These are phyloP conservation scores for Afroboletus lepidellus DNA, from an alignment of 1,284 basidiomycete species.

Conservation along the genomic window DNA sequence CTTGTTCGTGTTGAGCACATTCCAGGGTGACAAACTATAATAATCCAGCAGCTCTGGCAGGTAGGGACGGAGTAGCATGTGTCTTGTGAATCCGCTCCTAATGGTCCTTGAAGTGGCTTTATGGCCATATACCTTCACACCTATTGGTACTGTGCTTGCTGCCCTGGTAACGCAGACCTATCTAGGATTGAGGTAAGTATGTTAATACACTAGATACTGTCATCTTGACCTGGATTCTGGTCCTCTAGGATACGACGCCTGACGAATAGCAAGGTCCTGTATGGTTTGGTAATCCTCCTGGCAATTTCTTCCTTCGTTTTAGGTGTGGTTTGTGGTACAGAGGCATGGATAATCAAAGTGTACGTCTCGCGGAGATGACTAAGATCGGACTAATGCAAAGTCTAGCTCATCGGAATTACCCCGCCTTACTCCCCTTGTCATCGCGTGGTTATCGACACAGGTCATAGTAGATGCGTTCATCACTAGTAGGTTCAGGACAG, in stretches of 20 bases:
- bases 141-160: background rate
- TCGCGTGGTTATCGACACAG: background rate
- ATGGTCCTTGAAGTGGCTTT: too few relatives aligned
- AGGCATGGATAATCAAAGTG: background rate
- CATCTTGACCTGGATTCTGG: background rate
- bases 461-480: background rate
- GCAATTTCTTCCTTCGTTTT: background rate
- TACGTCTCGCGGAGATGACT: too few relatives aligned
- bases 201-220: too few relatives aligned
- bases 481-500: background rate
- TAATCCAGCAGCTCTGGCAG: background rate
- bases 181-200: background rate
- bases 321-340: background rate
- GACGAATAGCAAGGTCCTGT: background rate
- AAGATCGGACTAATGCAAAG: too few relatives aligned
- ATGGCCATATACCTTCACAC: background rate
- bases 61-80: conserved; percentile 6
- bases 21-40: conserved; percentile 15
- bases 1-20: background rate
- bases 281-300: background rate
- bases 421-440: background rate
- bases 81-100: too few relatives aligned
- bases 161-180: too few relatives aligned
- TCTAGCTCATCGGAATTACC: background rate
- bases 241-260: background rate